These are phyloP conservation scores for Fabrea salina DNA, from an alignment of 169 alveolate genomes.

Conservation along the genomic window DNA sequence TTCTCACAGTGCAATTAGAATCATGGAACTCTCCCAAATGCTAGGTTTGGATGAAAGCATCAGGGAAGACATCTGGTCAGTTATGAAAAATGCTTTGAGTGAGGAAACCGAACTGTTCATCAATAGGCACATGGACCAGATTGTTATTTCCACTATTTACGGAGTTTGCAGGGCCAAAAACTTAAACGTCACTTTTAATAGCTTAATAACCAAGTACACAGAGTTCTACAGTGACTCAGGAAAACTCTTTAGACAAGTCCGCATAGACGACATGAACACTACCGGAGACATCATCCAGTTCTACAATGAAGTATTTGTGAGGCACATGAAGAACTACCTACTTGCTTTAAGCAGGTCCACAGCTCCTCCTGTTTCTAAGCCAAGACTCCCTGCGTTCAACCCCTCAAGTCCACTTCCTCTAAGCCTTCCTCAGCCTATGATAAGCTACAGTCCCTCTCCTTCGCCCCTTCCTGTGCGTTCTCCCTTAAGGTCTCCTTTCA, in stretches of 20 bases:
- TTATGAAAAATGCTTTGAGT: conserved; percentile 46
- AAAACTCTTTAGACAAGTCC: conserved; percentile 43
- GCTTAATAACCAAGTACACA: conserved; percentile 47
- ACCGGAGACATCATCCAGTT: conserved; percentile 51
- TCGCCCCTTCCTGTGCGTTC: conserved; percentile 14
- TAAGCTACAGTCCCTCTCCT: conserved; percentile 26
- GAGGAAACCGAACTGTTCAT: conserved; percentile 39
- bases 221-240: conserved; percentile 21
- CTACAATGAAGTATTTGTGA: conserved; percentile 52
- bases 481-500: conserved; percentile 12
- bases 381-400: conserved; percentile 35
- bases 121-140: conserved; percentile 51
- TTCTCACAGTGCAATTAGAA: conserved; percentile 41
- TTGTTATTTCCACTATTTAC: conserved; percentile 56
- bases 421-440: conserved; percentile 43
- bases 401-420: conserved; percentile 49
- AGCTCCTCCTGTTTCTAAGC: conserved; percentile 5
- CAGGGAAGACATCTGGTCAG: conserved; percentile 45
- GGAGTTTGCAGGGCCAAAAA: conserved; percentile 52
- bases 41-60: conserved; percentile 38
- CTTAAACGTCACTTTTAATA: conserved; percentile 33
- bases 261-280: background rate
- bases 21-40: conserved; percentile 30
- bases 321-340: conserved; percentile 47
- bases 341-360: background rate